Base-by-base conservation (phyloP, 768 basidiomycete species). In the Gautieria morchelliformis region DNA sequence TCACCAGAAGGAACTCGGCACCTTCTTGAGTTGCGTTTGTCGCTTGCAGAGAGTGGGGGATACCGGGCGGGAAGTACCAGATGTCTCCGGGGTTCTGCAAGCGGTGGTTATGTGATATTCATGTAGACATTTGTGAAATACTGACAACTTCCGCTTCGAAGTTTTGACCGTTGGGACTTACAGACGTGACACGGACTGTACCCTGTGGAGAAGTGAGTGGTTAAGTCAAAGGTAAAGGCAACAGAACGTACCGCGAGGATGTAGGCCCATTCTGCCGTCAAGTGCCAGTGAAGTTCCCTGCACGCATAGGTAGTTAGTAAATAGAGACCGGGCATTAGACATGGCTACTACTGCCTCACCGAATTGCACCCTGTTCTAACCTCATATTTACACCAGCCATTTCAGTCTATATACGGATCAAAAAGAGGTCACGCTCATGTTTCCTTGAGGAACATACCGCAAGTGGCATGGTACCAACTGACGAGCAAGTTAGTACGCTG, bases 31-130 rank as follows among this genome's bases (percentile, higher is more conserved):
- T 56, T 33, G 61, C 47, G 37, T 60, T 59, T 50, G 57, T 56
- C 45, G 61, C 66, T 59, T 66, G 65, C 49, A 67, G 59, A 12
- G 61, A 62, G 61, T 84, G 83, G 0, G 83, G 80, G 46, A 69
- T 72, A 10, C 81, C 81, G 3, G 81, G 65, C 1, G 81, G 80
- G 67, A 82, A 82, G 59, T 75, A 83, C 82, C 82, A 83, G 0
- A 83, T 48, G 63, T 83, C 82, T 19, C 73, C 72, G 30, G 68
- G 59, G 8, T 67, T 1, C 59, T 72, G 68, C 30, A 65, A 60
- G 22, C 59, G 57, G 10, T 68, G 67, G 7, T 30, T 46, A 39
- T n/a, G 22, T 15, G 53, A 53, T 17, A 24, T 42, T 22, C 30
- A 41, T 52, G 24, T 41, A 15, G n/a, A 46, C 44, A 45, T 47